phyloP scores from a whole-genome alignment of 257 asterid species.

The Ocimum tenuiflorum region DNA sequence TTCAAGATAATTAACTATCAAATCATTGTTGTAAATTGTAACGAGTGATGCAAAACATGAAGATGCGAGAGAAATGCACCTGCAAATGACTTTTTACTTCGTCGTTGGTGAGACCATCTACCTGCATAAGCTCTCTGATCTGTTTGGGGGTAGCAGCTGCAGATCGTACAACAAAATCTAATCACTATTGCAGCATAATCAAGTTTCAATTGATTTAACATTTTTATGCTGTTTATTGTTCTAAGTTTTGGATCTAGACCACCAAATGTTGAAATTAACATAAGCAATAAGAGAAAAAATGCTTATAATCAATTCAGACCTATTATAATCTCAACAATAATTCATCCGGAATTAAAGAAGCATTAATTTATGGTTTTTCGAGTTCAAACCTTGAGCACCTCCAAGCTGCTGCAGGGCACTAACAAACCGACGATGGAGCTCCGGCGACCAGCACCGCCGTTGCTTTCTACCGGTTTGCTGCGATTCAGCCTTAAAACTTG shows the following conservation, averaged over 20 bases:
- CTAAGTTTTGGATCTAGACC: no score
- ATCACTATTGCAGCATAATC: neutral
- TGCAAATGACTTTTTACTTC: conserved; percentile 98
- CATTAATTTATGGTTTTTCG: neutral
- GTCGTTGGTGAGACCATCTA: conserved; percentile 92
- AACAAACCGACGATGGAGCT: conserved; percentile 70
- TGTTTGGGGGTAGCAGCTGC: conserved; percentile 99
- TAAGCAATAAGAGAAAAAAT: neutral
- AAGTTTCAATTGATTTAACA: neutral
- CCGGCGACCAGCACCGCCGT: conserved; percentile 94
- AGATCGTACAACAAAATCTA: conserved; percentile 3
- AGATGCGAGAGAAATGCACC: conserved; percentile 26
- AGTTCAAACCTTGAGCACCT: conserved; percentile 47
- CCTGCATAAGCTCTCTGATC: conserved; percentile 96
- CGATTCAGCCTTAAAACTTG: conserved; percentile 28
- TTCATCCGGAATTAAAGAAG: no score
- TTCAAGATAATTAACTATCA: neutral
- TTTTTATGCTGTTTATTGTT: no score
- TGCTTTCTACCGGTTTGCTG: conserved; percentile 56
- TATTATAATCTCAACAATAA: neutral
- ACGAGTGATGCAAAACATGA: neutral
- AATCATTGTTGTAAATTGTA: neutral
- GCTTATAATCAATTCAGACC: no score
- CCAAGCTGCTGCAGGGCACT: conserved; percentile 76
- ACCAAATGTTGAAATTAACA: no score